These are phyloP conservation scores for Penicillium hordei DNA, from an alignment of 2,329 filamentous ascomycete species.

Conservation along the genomic window DNA sequence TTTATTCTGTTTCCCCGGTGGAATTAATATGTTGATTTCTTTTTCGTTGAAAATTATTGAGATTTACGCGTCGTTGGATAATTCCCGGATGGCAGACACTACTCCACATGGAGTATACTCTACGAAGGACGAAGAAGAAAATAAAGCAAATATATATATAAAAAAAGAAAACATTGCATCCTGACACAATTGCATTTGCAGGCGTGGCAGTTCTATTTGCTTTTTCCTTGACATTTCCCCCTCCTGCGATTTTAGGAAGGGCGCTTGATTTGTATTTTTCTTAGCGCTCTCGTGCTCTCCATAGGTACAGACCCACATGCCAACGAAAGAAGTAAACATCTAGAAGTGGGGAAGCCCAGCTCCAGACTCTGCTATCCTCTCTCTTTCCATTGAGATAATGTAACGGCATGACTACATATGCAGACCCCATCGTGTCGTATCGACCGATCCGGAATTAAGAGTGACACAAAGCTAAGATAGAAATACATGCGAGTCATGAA, in stretches of 20 bases:
- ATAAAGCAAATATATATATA: not conserved
- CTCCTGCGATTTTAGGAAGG: not conserved
- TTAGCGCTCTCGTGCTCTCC: not conserved
- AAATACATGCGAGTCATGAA: not conserved
- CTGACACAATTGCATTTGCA: constrained; percentile 7
- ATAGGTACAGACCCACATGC: not conserved
- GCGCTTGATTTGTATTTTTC: not conserved
- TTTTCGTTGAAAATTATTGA: not conserved
- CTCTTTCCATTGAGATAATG: not conserved
- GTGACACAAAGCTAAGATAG: not conserved
- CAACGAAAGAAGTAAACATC: not conserved
- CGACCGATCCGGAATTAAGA: not conserved
- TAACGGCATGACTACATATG: not conserved
- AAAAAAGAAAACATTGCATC: constrained; percentile 1
- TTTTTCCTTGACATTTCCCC: not conserved
- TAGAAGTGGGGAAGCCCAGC: not conserved
- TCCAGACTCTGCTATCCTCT: not conserved
- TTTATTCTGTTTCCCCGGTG: not conserved
- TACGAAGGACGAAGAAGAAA: not conserved
- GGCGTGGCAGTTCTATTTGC: not conserved
- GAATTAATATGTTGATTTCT: not conserved
- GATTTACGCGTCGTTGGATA: constrained; percentile 1
- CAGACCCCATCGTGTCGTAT: not conserved
- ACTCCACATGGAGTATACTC: not conserved
- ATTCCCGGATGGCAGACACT: not conserved